Base-by-base conservation (phyloP, 352 stramenopile genomes). In the Globisporangium radiosum region DNA sequence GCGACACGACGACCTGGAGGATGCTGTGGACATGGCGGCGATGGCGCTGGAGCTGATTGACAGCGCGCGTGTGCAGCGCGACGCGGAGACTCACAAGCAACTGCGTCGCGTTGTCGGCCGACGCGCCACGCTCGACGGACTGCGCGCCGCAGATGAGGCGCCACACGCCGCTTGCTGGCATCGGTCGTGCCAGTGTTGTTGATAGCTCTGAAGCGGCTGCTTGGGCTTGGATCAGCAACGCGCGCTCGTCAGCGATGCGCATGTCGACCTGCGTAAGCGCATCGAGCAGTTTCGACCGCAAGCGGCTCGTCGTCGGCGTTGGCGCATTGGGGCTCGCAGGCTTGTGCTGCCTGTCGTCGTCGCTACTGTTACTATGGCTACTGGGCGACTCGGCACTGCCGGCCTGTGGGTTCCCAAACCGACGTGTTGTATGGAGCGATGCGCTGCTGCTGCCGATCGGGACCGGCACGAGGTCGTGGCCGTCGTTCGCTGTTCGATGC, bases 11-110 rank as follows among this genome's bases (percentile, higher is more conserved):
- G 42, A 92, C 92, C 69, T 94, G 75, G 38, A 92, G 72, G 52
- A 94, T 88, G 5, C 85, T 77, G 47, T 73, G 64, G 37, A 92
- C 73, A 50, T 94, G 82, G 0, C 83, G 81, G 4, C 81, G 77
- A 52, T 92, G 81, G n/a, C 85, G 81, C 47, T 88, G 77, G 40
- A 94, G 66, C 52, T 92, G 85, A 56, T 94, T 94, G 45, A 92
- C 58, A 7, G 77, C 77, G 36, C 85, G 78, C 39, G 88, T 79
- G 55, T 88, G 84, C 13, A 81, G 63, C 8, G 78, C 69, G 15
- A 89, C 61, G 0, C 75, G 66, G 2, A 94, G 62, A 2, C 25
- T 33, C 25, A 2, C 25, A 33, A 33, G 25, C 25, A 33, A 2
- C 25, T 37, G 76, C 70, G 33, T 87, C 79, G 17, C 72, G 77